These are phyloP conservation scores for Penicillium sp. DNA, from an alignment of 2,329 filamentous ascomycete species.

Conservation along the genomic window DNA sequence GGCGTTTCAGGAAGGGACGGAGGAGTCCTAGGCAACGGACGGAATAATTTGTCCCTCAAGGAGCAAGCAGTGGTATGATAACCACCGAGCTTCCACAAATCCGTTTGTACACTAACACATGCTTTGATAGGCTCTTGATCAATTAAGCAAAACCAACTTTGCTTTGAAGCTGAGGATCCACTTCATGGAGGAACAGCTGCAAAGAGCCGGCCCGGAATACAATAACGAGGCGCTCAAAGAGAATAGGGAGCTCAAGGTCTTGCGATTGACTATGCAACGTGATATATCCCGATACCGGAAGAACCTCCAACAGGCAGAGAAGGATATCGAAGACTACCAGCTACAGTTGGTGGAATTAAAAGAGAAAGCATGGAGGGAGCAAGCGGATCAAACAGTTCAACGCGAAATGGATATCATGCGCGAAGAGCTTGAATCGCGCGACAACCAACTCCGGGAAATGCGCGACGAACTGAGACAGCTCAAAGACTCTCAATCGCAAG, in stretches of 20 bases:
- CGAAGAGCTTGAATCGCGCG: conserved; percentile 51
- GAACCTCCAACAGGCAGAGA: conserved; percentile 75
- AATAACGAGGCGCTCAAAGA: conserved; percentile 87
- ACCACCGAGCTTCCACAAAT: background rate
- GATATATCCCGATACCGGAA: conserved; percentile 87
- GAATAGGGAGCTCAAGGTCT: conserved; percentile 93
- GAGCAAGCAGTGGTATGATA: conserved; percentile 80
- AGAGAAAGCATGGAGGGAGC: conserved; percentile 74
- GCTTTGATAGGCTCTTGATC: conserved; percentile 68
- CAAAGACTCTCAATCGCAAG: conserved; percentile 55
- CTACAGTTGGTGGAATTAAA: conserved; percentile 79
- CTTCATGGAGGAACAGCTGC: conserved; percentile 86
- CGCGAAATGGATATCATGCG: conserved; percentile 56
- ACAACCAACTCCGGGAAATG: conserved; percentile 42
- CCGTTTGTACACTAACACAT: conserved; percentile 4
- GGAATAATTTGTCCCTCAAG: conserved; percentile 81
- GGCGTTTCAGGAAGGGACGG: conserved; percentile 63
- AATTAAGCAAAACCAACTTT: conserved; percentile 98
- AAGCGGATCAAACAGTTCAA: conserved; percentile 68
- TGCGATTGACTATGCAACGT: conserved; percentile 82
- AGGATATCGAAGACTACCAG: conserved; percentile 79
- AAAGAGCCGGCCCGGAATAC: conserved; percentile 83
- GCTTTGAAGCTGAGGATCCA: conserved; percentile 95
- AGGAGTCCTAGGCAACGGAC: conserved; percentile 72
- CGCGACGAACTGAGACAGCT: conserved; percentile 58